A percentile compares a stretch with the other conserved stretches of the same genome.
Conservation (phyloP, 2,329 filamentous ascomycete species). For the Penicillium concentricum region DNA sequence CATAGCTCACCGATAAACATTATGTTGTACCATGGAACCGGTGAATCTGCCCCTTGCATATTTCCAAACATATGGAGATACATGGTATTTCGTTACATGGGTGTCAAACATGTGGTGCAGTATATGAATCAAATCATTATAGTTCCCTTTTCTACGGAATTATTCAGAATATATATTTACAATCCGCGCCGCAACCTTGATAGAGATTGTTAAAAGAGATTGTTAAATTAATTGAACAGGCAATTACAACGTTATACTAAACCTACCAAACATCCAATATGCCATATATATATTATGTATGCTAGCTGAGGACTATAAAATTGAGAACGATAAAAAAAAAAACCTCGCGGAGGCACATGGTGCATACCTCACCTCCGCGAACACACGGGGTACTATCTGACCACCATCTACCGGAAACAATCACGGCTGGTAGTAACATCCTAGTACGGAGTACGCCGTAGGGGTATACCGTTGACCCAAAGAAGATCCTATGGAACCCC, state of each 20-base stretch:
- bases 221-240: neutral
- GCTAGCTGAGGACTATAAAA: neutral
- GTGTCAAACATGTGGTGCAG: too few species aligned
- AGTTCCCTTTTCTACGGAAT: neutral
- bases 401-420: neutral
- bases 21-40: neutral
- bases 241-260: neutral
- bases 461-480: neutral
- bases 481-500: constrained; percentile 10
- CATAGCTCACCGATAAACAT: neutral
- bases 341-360: too few species aligned
- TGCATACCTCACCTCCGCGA: neutral
- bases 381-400: neutral
- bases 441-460: neutral
- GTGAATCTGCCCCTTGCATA: neutral
- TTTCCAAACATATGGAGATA: neutral
- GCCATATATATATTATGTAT: neutral
- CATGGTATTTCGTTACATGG: too few species aligned
- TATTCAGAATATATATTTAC: neutral
- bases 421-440: neutral
- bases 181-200: neutral
- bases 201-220: too few species aligned
- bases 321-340: neutral
- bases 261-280: too few species aligned
- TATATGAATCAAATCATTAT: too few species aligned